These are phyloP conservation scores for Thermothelomyces thermophilus DNA, from an alignment of 2,329 filamentous ascomycete genomes.

Conservation along the genomic window DNA sequence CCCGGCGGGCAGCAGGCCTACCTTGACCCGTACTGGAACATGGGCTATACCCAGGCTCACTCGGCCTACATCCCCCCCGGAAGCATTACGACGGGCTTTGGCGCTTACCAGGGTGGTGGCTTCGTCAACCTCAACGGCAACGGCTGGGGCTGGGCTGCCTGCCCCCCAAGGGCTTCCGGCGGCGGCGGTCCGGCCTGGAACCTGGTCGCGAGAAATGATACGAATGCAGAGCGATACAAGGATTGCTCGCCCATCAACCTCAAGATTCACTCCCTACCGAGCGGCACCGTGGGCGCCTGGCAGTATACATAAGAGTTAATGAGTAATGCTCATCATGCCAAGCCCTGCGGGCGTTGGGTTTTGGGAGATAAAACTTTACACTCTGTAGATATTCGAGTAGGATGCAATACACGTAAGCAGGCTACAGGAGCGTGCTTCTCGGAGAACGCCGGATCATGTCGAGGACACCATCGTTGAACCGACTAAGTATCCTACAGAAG, in stretches of 20 bases:
- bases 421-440: too few species aligned
- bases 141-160: slow-evolving; percentile 29
- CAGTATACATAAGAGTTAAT: slow-evolving; percentile 26
- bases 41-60: slow-evolving; percentile 32
- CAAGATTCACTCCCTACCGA: slow-evolving; percentile 23
- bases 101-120: slow-evolving; percentile 29
- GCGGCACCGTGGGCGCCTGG: slow-evolving; percentile 26
- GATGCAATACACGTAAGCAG: too few species aligned
- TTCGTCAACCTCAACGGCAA: slow-evolving; percentile 30
- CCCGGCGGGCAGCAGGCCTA: slow-evolving; percentile 31
- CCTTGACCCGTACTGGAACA: slow-evolving; percentile 26
- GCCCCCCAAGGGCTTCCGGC: slow-evolving; percentile 24
- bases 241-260: slow-evolving; percentile 28
- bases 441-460: background rate
- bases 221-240: slow-evolving; percentile 21
- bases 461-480: too few species aligned
- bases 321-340: too few species aligned
- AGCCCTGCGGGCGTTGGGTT: too few species aligned
- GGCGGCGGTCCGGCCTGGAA: slow-evolving; percentile 23
- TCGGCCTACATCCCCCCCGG: slow-evolving; percentile 28
- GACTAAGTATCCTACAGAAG: too few species aligned
- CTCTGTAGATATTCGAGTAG: too few species aligned
- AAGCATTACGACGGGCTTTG: slow-evolving; percentile 25
- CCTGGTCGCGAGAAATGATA: slow-evolving; percentile 26
- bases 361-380: too few species aligned